These are phyloP conservation scores for Fusarium siculi DNA, from an alignment of 2,329 filamentous ascomycete genomes.

Conservation along the genomic window DNA sequence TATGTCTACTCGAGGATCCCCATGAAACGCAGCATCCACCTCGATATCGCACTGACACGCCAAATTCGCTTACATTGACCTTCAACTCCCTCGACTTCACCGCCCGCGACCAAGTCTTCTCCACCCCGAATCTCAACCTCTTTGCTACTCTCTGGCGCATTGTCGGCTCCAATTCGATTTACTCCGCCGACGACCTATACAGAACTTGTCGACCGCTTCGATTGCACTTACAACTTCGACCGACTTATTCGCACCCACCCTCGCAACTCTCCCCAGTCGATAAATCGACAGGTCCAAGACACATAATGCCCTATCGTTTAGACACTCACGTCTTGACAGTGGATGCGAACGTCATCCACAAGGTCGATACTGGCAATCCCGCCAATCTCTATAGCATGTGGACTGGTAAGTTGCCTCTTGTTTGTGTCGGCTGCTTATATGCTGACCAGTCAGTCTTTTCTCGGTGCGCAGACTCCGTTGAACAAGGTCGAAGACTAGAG, in stretches of 20 bases:
- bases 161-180: constrained; percentile 35
- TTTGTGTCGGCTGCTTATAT: constrained; percentile 7
- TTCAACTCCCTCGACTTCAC: constrained; percentile 6
- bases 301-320: constrained; percentile 83
- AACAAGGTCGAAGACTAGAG: constrained; percentile 90
- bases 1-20: constrained; percentile 38
- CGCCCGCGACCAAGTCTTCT: constrained; percentile 8
- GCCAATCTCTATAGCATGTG: constrained; percentile 97
- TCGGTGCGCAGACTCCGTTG: constrained; percentile 91
- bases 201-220: neutral
- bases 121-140: constrained; percentile 8
- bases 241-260: constrained; percentile 11
- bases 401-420: constrained; percentile 76
- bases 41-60: constrained; percentile 28
- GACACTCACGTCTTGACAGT: constrained; percentile 89
- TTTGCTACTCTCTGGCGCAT: constrained; percentile 32
- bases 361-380: constrained; percentile 91
- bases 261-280: constrained; percentile 48
- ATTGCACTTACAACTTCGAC: constrained; percentile 21
- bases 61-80: constrained; percentile 35
- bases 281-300: constrained; percentile 48
- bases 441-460: constrained; percentile 78
- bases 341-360: constrained; percentile 90
- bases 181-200: constrained; percentile 31
- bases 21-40: constrained; percentile 41